phyloP scores from a whole-genome alignment of 768 basidiomycete species.

The Termitomyces sp. region DNA sequence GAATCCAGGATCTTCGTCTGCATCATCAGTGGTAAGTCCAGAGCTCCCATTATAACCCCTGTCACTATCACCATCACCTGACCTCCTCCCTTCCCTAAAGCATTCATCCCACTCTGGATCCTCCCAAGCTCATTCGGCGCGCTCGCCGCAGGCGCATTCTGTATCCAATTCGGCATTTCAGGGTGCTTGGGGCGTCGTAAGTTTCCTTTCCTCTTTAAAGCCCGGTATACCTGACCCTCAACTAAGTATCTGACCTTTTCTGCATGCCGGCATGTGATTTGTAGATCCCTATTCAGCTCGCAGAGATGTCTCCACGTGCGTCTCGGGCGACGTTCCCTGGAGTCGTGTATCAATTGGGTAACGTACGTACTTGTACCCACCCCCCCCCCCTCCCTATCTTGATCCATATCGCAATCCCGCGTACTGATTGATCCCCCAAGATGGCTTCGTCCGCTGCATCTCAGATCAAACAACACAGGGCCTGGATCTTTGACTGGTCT shows the following conservation, averaged over 20 bases:
- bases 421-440: conserved; percentile 21
- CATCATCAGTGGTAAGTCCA: conserved; percentile 44
- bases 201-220: too few relatives aligned
- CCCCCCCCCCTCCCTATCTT: conserved; percentile 10
- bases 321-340: conserved; percentile 90
- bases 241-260: conserved; percentile 25
- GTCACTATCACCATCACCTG: too few relatives aligned
- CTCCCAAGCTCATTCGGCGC: conserved; percentile 65
- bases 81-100: conserved; percentile 18
- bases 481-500: too few relatives aligned
- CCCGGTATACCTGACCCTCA: too few relatives aligned
- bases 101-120: conserved; percentile 80
- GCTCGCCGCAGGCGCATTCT: conserved; percentile 84
- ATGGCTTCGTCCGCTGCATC: conserved; percentile 72
- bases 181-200: conserved; percentile 85
- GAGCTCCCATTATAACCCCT: too few relatives aligned
- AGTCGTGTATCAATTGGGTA: conserved; percentile 82
- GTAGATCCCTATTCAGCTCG: conserved; percentile 71
- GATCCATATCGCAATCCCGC: neutral
- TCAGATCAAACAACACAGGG: conserved; percentile 85
- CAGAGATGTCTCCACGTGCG: conserved; percentile 84
- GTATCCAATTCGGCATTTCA: conserved; percentile 86
- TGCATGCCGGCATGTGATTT: too few relatives aligned
- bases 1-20: conserved; percentile 48
- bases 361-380: conserved; percentile 38